Conservation (phyloP, 306 rosid genomes). For the Castanea sativa region DNA sequence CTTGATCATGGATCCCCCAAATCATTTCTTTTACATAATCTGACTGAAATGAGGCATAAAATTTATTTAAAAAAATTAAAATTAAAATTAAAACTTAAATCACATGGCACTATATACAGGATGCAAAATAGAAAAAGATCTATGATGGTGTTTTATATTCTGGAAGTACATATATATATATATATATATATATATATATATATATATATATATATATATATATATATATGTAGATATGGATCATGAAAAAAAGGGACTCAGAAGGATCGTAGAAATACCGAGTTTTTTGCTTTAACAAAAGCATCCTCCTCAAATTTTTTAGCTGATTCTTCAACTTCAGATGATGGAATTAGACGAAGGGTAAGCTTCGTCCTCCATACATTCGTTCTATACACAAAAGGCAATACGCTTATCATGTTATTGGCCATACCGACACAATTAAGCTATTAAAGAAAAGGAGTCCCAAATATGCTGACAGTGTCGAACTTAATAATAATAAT, state of each 20-base stretch:
- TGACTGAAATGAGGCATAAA: conserved; percentile 34
- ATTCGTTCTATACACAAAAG: conserved; percentile 55
- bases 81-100: not conserved
- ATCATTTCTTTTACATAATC: conserved; percentile 52
- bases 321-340: no score
- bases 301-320: not conserved
- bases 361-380: conserved; percentile 57
- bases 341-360: conserved; percentile 17
- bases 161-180: not conserved
- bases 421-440: not conserved
- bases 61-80: no score
- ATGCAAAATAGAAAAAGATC: not conserved
- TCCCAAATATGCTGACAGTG: not conserved
- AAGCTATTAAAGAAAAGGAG: not conserved
- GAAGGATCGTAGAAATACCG: conserved; percentile 35
- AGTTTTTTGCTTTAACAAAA: conserved; percentile 57
- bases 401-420: not conserved
- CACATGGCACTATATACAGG: not conserved
- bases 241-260: not conserved
- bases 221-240: no score
- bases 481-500: no score
- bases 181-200: no score
- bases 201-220: no score
- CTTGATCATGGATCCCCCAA: conserved; percentile 38
- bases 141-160: not conserved